These are phyloP conservation scores for Atkinsonella hypoxylon DNA, from an alignment of 2,329 filamentous ascomycete species.

Conservation along the genomic window DNA sequence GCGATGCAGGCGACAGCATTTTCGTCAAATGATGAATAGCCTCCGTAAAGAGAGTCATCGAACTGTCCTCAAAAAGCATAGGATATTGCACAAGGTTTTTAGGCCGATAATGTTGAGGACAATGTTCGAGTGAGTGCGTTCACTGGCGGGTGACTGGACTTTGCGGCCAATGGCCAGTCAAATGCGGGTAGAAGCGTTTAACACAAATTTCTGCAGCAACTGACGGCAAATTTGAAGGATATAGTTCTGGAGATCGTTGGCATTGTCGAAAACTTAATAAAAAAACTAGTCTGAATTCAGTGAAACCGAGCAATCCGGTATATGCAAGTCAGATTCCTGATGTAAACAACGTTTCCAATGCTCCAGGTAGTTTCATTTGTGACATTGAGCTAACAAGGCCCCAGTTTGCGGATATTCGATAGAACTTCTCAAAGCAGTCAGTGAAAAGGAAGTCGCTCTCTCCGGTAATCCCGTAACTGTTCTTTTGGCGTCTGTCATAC, in stretches of 20 bases:
- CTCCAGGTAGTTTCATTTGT: neutral
- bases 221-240: neutral
- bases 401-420: slow-evolving; percentile 9
- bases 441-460: slow-evolving; percentile 8
- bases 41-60: slow-evolving; percentile 3
- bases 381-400: neutral
- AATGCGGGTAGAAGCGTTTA: neutral
- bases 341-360: slow-evolving; percentile 2
- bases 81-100: slow-evolving; percentile 2
- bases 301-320: slow-evolving; percentile 6
- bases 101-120: neutral
- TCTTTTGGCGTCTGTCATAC: slow-evolving; percentile 8
- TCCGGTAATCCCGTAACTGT: slow-evolving; percentile 5
- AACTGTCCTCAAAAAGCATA: slow-evolving; percentile 7
- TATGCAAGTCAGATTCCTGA: slow-evolving; percentile 9
- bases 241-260: neutral
- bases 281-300: neutral
- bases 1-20: neutral
- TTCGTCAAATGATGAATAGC: neutral
- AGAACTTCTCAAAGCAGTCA: slow-evolving; percentile 9
- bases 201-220: neutral
- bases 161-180: neutral
- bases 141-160: neutral
- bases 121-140: neutral
- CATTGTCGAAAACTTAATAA: neutral